Evolutionary conservation across 2,329 filamentous ascomycete genomes (phyloP).

Genomic region (Alternaria arbusti): DNA sequence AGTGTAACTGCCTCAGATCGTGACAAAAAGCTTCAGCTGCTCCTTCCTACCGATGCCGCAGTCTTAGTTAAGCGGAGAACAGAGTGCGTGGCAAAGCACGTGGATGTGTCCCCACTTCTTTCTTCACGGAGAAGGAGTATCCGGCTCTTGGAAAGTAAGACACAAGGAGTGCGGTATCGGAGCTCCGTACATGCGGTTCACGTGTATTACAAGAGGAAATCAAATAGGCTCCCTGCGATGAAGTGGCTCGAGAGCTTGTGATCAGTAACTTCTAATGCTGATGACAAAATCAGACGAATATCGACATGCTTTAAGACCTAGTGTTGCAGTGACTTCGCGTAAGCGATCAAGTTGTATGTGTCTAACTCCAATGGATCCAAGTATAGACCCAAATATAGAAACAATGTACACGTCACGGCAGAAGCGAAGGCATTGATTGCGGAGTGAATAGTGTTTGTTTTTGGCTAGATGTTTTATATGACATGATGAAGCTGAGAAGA

Average conservation of each 20-base stretch:
- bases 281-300: not conserved
- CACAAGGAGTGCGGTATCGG: not conserved
- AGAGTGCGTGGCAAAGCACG: not conserved
- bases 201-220: not conserved
- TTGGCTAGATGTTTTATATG: conserved; percentile 1
- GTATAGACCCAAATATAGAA: too few relatives aligned
- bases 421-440: not conserved
- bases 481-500: not conserved
- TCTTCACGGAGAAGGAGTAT: not conserved
- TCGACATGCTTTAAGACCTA: not conserved
- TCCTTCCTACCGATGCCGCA: not conserved
- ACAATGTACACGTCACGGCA: not conserved
- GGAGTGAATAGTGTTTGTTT: not conserved
- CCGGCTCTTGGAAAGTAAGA: not conserved
- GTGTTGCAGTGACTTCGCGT: not conserved
- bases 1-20: not conserved
- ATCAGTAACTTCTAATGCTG: too few relatives aligned
- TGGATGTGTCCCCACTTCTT: not conserved
- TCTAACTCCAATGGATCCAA: not conserved
- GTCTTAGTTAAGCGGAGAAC: not conserved
- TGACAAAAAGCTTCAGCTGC: not conserved
- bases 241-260: not conserved
- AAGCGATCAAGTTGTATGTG: not conserved
- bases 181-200: not conserved
- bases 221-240: not conserved